phyloP scores from a whole-genome alignment of 2,329 filamentous ascomycete species.

The Talaromyces verruculosus region DNA sequence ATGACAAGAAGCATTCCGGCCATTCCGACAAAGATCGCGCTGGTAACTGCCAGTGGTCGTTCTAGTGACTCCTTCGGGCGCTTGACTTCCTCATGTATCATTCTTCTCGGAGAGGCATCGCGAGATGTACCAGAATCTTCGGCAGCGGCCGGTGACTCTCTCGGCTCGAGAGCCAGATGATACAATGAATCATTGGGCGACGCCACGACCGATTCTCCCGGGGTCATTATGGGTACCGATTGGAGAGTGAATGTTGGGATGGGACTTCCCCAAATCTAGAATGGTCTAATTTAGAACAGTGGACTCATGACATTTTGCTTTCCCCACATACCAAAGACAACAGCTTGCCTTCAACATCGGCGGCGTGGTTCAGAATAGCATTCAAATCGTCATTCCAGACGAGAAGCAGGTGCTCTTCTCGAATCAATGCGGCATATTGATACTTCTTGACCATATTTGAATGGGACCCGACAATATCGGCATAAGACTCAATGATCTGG shows the following conservation, averaged over 20 bases:
- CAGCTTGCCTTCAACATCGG: slow-evolving; percentile 24
- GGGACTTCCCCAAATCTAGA: slow-evolving; percentile 25
- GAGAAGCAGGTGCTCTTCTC: slow-evolving; percentile 45
- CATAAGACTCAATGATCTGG: slow-evolving; percentile 49
- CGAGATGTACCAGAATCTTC: neutral
- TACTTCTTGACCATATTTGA: slow-evolving; percentile 44
- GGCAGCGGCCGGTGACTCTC: slow-evolving; percentile 21
- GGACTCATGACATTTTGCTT: neutral
- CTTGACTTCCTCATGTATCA: slow-evolving; percentile 25
- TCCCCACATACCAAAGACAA: slow-evolving; percentile 26
- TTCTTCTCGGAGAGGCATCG: slow-evolving; percentile 12
- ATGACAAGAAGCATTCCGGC: slow-evolving; percentile 41
- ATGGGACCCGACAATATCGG: slow-evolving; percentile 40
- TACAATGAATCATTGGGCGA: slow-evolving; percentile 23
- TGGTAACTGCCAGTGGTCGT: slow-evolving; percentile 42
- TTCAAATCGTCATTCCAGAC: slow-evolving; percentile 48
- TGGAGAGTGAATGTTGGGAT: slow-evolving; percentile 21
- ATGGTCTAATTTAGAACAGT: neutral
- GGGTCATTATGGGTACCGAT: slow-evolving; percentile 16
- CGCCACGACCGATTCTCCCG: slow-evolving; percentile 22
- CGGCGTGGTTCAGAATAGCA: slow-evolving; percentile 43
- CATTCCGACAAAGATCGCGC: slow-evolving; percentile 43
- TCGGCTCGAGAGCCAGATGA: slow-evolving; percentile 31
- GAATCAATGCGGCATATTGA: slow-evolving; percentile 47
- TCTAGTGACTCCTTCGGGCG: slow-evolving; percentile 43